A percentile compares a stretch with the other conserved stretches of the same genome.
Evolutionary conservation across 2,329 filamentous ascomycete genomes (phyloP).

Genomic region (Fusarium circinatum): DNA sequence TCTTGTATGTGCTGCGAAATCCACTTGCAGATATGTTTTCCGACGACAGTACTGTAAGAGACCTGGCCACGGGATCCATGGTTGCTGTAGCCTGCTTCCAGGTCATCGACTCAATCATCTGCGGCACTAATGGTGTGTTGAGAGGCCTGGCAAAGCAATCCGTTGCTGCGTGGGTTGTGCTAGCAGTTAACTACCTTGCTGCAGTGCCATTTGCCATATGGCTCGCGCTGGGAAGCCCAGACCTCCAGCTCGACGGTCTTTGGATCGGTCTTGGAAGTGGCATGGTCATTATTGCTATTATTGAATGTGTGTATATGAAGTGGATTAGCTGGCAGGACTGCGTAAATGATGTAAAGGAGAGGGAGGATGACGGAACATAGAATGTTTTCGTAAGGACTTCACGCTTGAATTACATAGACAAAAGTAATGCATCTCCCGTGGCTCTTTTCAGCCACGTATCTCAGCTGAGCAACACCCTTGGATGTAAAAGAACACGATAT

Average conservation of each 20-base stretch:
- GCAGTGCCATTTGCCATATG: conserved; percentile 36
- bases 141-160: conserved; percentile 35
- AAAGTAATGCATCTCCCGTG: not conserved
- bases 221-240: conserved; percentile 30
- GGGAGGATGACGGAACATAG: conserved; percentile 33
- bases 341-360: conserved; percentile 35
- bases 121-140: conserved; percentile 34
- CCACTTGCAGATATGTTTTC: conserved; percentile 32
- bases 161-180: conserved; percentile 34
- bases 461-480: not conserved
- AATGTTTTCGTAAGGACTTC: not conserved
- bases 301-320: conserved; percentile 41
- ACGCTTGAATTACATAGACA: not conserved
- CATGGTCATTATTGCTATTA: conserved; percentile 38
- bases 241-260: conserved; percentile 40
- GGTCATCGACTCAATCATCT: conserved; percentile 32
- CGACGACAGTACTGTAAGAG: conserved; percentile 24
- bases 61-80: conserved; percentile 26
- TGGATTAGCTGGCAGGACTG: conserved; percentile 41
- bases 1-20: conserved; percentile 23
- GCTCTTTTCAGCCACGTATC: not conserved
- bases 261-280: conserved; percentile 41
- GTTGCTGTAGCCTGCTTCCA: conserved; percentile 32
- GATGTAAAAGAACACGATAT: no score
- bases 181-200: conserved; percentile 33